phyloP scores from a whole-genome alignment of 2,329 filamentous ascomycete genomes.

The Alternaria alternata region DNA sequence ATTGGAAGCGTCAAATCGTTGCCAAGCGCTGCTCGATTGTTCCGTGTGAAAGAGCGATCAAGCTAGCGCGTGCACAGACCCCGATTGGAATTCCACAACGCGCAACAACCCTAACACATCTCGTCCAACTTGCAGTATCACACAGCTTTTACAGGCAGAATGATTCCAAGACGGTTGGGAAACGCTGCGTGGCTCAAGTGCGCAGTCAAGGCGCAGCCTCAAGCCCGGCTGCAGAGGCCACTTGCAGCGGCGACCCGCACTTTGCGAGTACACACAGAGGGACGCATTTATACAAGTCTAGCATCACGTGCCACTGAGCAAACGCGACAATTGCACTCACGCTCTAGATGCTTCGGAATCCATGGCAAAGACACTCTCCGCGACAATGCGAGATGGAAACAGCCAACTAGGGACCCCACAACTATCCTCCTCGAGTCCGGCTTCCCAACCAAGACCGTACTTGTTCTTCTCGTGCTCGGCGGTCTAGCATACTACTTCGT shows the following conservation, averaged over 20 bases:
- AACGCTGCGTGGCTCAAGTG: conserved; percentile 6
- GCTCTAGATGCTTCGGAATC: background rate
- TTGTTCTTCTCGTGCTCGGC: conserved; percentile 33
- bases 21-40: conserved; percentile 8
- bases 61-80: conserved; percentile 13
- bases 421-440: conserved; percentile 31
- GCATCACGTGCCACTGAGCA: conserved; percentile 28
- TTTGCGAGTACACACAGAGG: conserved; percentile 20
- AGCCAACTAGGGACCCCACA: background rate
- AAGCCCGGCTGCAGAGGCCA: conserved; percentile 7
- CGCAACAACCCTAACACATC: conserved; percentile 4
- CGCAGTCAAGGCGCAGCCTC: conserved; percentile 5
- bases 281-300: conserved; percentile 19
- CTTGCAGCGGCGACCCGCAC: conserved; percentile 14
- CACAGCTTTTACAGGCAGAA: background rate
- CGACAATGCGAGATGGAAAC: background rate
- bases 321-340: conserved; percentile 2
- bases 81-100: conserved; percentile 1
- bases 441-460: conserved; percentile 45
- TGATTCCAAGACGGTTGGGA: conserved; percentile 23
- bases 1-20: background rate
- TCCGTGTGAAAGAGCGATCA: conserved; percentile 12
- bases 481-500: conserved; percentile 35
- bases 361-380: background rate
- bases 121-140: background rate